phyloP scores from a whole-genome alignment of 169 alveolate species.

The Plasmodium fragile region DNA sequence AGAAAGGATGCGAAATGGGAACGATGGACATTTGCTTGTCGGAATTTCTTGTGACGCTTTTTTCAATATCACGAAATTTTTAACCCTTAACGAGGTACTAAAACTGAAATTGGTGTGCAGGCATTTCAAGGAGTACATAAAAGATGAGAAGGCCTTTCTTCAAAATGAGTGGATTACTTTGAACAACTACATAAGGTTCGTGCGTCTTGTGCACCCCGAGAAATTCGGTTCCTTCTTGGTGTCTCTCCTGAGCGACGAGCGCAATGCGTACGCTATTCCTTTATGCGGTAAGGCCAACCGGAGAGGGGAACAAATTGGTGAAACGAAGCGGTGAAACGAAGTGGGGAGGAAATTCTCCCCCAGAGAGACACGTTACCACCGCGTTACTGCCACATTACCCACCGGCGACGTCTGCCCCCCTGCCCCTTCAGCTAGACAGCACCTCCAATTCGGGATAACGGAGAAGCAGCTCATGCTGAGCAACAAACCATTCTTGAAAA shows the following conservation, averaged over 20 bases:
- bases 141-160: conserved; percentile 45
- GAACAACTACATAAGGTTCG: conserved; percentile 48
- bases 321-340: too few species aligned
- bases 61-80: conserved; percentile 23
- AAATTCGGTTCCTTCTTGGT: conserved; percentile 17
- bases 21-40: conserved; percentile 6
- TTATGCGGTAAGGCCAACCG: conserved; percentile 20
- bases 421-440: conserved; percentile 10
- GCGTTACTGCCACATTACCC: background rate
- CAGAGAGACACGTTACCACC: background rate
- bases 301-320: background rate
- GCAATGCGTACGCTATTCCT: conserved; percentile 9
- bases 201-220: conserved; percentile 23
- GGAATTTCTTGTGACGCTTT: conserved; percentile 18
- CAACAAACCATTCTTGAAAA: conserved; percentile 36
- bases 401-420: background rate
- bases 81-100: conserved; percentile 38
- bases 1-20: conserved; percentile 29
- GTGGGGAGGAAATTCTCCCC: background rate
- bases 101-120: conserved; percentile 33
- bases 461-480: conserved; percentile 23
- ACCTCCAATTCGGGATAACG: conserved; percentile 11
- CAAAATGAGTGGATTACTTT: conserved; percentile 5
- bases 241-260: conserved; percentile 41
- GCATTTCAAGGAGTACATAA: conserved; percentile 22